These are phyloP conservation scores for Funneliformis geosporum DNA, from an alignment of 192 early-diverging fungal species.

Conservation along the genomic window DNA sequence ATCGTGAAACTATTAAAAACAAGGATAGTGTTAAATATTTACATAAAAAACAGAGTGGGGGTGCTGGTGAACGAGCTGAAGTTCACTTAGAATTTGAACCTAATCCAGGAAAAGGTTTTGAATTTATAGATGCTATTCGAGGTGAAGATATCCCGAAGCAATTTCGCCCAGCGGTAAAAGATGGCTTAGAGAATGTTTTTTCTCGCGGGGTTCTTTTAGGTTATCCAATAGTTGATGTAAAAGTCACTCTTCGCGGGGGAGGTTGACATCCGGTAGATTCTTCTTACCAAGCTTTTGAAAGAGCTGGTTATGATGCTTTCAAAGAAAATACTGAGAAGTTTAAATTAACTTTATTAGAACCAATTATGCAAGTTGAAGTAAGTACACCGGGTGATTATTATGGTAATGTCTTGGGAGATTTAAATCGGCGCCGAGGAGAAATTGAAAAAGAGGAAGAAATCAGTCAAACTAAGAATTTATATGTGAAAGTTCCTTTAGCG, in stretches of 20 bases:
- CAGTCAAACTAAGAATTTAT: background rate
- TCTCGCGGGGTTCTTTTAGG: background rate
- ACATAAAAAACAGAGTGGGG: background rate
- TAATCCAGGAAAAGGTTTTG: background rate
- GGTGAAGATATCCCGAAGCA: background rate
- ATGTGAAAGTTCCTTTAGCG: background rate
- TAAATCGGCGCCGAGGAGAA: background rate
- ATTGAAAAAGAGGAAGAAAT: conserved; percentile 16
- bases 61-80: background rate
- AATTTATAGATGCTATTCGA: conserved; percentile 10
- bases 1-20: conserved; percentile 17
- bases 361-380: conserved; percentile 27
- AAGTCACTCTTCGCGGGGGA: conserved; percentile 3
- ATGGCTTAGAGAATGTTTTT: background rate
- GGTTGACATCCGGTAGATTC: conserved; percentile 1
- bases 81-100: background rate
- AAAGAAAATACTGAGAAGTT: background rate
- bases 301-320: background rate
- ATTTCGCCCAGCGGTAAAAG: background rate
- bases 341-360: conserved; percentile 18
- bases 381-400: background rate
- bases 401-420: conserved; percentile 14
- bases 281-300: background rate
- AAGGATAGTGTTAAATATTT: background rate
- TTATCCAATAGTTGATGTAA: conserved; percentile 1